phyloP scores from a whole-genome alignment of 106 monocot species.

The Hemerocallis citrina region DNA sequence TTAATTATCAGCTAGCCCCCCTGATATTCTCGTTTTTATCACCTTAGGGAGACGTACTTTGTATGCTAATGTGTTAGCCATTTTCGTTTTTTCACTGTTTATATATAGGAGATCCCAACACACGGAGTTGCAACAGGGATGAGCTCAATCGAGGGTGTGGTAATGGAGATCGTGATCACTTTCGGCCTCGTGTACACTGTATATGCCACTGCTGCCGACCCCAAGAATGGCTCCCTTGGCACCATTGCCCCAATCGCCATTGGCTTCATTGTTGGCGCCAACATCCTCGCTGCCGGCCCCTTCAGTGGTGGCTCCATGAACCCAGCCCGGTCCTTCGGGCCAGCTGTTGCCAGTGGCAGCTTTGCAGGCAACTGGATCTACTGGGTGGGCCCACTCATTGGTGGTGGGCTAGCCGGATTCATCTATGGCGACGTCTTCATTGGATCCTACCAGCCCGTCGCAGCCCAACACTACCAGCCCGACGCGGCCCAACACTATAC shows the following conservation, averaged over 20 bases:
- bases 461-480: slow-evolving; percentile 33
- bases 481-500: no score
- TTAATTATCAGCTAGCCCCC: no score
- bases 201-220: slow-evolving; percentile 59
- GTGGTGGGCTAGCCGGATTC: slow-evolving; percentile 49
- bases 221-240: slow-evolving; percentile 64
- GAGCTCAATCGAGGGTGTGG: slow-evolving; percentile 29
- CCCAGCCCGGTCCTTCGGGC: slow-evolving; percentile 67
- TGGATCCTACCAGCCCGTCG: slow-evolving; percentile 15
- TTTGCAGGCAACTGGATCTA: slow-evolving; percentile 56
- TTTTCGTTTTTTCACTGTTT: no score
- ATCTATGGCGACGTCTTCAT: slow-evolving; percentile 44
- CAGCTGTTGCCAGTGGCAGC: slow-evolving; percentile 52
- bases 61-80: no score
- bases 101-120: slow-evolving; percentile 39
- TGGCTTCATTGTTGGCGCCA: slow-evolving; percentile 74
- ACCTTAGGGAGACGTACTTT: no score
- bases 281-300: slow-evolving; percentile 76
- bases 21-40: no score
- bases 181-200: slow-evolving; percentile 74
- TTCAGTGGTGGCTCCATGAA: slow-evolving; percentile 79
- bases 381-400: slow-evolving; percentile 65
- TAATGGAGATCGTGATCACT: slow-evolving; percentile 61
- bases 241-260: slow-evolving; percentile 81
- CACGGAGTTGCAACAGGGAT: slow-evolving; percentile 38